Evolutionary conservation across 2,329 filamentous ascomycete genomes (phyloP).

Genomic region (Trichoderma sp.): DNA sequence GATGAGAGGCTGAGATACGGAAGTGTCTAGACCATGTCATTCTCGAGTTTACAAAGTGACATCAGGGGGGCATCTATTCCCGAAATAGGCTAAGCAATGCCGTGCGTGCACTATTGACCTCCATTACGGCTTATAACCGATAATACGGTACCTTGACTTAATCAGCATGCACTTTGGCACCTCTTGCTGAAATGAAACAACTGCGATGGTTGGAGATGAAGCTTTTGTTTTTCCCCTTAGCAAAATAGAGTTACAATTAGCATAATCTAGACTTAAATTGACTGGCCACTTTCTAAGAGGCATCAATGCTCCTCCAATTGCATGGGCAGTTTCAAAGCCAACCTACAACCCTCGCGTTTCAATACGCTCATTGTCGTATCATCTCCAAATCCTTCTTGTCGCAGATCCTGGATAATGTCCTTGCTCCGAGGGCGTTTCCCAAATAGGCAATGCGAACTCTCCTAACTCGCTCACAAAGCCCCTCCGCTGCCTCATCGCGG

Average conservation of each 20-base stretch:
- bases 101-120: background rate
- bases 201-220: background rate
- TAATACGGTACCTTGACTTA: background rate
- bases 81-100: conserved; percentile 3
- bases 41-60: background rate
- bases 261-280: background rate
- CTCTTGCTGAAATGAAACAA: background rate
- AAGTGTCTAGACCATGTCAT: background rate
- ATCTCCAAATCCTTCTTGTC: background rate
- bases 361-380: background rate
- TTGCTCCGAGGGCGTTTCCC: background rate
- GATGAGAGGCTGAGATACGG: conserved; percentile 1
- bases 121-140: background rate
- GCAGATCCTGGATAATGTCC: background rate
- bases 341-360: background rate
- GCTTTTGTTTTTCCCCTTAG: rapidly evolving
- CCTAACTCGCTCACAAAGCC: background rate
- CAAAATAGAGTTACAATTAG: background rate
- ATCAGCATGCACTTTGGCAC: background rate
- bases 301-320: background rate
- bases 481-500: background rate
- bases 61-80: background rate
- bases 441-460: background rate
- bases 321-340: background rate
- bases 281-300: background rate